Conservation (phyloP, 1,139 yeast species). For the Protomyces macrosporus region DNA sequence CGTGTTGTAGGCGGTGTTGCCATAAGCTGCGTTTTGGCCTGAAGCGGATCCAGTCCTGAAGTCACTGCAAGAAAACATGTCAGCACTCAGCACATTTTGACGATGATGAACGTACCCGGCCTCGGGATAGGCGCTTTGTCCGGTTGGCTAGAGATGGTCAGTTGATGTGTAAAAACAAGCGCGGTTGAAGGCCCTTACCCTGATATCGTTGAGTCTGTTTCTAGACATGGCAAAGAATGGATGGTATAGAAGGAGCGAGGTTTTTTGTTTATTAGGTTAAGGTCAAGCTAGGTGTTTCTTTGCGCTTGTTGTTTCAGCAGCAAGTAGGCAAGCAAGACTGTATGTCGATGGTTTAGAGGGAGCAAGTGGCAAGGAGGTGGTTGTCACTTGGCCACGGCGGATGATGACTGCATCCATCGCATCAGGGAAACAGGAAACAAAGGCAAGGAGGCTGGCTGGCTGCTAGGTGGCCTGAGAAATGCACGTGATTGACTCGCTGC, state of each 20-base stretch:
- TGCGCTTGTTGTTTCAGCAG: too few relatives aligned
- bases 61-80: conserved; percentile 3
- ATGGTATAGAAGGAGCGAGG: not conserved
- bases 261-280: not conserved
- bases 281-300: too few relatives aligned
- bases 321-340: too few relatives aligned
- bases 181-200: not conserved
- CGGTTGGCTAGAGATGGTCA: not conserved
- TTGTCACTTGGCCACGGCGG: too few relatives aligned
- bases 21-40: not conserved
- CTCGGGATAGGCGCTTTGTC: not conserved
- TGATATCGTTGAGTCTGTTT: not conserved
- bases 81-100: conserved; percentile 9
- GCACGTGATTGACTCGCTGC: too few relatives aligned
- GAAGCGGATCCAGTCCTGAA: not conserved
- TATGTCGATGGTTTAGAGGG: too few relatives aligned
- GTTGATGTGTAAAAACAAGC: not conserved
- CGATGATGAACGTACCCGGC: not conserved
- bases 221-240: not conserved
- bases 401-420: too few relatives aligned
- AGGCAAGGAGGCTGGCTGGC: too few relatives aligned
- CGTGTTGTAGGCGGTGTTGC: not conserved
- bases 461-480: too few relatives aligned
- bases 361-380: too few relatives aligned
- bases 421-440: not conserved